Base-by-base conservation (phyloP, 495 filamentous ascomycete genomes). In the Rhypophila decipiens region DNA sequence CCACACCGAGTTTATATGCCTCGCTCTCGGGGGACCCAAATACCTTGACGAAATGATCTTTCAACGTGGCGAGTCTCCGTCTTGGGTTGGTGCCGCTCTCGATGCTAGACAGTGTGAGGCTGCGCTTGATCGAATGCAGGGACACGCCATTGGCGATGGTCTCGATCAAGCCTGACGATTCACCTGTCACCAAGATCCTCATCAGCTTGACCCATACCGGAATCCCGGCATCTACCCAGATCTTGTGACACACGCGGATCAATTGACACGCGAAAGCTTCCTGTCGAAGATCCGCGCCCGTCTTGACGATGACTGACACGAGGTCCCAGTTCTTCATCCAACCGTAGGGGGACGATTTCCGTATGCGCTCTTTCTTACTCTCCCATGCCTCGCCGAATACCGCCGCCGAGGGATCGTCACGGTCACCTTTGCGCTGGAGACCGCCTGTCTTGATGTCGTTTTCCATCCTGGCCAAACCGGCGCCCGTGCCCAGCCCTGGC, bases 281-380 rank as follows among this genome's bases (percentile, higher is more conserved):
- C 63, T 88, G 85, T 39, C 85, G 70, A 33, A 88, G 70, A 61
- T 88, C 85, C 1, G 83, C 80, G 22, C 85, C 85, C 24, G 85
- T 88, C 60, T 88, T 88, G 47, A 88, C 82, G 59, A 88, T 88
- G 40, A 88, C 85, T 58, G 81, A 85, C 47, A 88, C 65, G 10
- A 88, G 74, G 51, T 88, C 85, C 85, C 85, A 88, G 56, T 85
- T 87, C 62, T 80, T 83, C 76, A 85, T 85, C 78, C 77, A 84
- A 9, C 85, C 85, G 54, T 86, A 88, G 0, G 85, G 85, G 9
- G 82, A 86, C 3, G 82, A 80, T 53, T 82, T 80, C 42, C 84
- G 73, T 59, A 88, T 87, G 19, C 85, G 82, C 63, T 88, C 85
- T 56, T 82, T 84, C 56, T 88, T 88, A 39, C 74, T 70, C 42